phyloP scores from a whole-genome alignment of 2,329 filamentous ascomycete species.

The Fusarium scirpi region DNA sequence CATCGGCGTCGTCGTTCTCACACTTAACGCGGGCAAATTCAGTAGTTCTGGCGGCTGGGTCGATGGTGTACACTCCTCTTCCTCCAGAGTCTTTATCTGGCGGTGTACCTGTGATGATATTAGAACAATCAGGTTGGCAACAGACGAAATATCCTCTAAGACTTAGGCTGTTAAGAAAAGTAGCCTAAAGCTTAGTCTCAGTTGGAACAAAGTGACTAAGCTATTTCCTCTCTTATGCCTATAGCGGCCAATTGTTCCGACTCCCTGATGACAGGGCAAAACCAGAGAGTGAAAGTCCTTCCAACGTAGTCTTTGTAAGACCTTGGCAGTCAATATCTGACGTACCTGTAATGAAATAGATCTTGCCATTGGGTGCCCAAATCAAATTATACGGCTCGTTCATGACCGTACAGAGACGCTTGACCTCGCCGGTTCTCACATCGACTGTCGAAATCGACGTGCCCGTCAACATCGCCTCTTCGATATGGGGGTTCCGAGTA shows the following conservation, averaged over 20 bases:
- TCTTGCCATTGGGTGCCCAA: conserved; percentile 31
- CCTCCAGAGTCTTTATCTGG: conserved; percentile 12
- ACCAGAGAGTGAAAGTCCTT: no score
- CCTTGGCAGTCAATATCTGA: no score
- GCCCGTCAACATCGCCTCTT: conserved; percentile 25
- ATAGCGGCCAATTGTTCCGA: no score
- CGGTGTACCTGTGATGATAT: conserved; percentile 17
- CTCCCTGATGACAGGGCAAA: no score
- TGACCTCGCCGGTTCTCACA: conserved; percentile 11
- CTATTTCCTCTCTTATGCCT: no score
- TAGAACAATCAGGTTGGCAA: no score
- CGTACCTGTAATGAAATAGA: conserved; percentile 35
- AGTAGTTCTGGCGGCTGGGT: neutral
- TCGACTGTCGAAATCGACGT: conserved; percentile 18
- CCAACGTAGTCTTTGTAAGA: no score
- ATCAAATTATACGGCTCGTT: conserved; percentile 9
- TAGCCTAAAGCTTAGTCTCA: no score
- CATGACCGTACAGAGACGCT: conserved; percentile 16
- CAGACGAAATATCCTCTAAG: no score
- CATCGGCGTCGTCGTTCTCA: conserved; percentile 27
- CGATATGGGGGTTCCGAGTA: conserved; percentile 21
- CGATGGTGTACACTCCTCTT: conserved; percentile 20
- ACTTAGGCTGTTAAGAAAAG: no score
- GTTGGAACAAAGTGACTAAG: no score
- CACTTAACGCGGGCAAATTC: conserved; percentile 24